A percentile compares a stretch with the other conserved stretches of the same genome.
Evolutionary conservation across 192 early-diverging fungal species (phyloP).

Genomic region (Dissophora ornata): DNA sequence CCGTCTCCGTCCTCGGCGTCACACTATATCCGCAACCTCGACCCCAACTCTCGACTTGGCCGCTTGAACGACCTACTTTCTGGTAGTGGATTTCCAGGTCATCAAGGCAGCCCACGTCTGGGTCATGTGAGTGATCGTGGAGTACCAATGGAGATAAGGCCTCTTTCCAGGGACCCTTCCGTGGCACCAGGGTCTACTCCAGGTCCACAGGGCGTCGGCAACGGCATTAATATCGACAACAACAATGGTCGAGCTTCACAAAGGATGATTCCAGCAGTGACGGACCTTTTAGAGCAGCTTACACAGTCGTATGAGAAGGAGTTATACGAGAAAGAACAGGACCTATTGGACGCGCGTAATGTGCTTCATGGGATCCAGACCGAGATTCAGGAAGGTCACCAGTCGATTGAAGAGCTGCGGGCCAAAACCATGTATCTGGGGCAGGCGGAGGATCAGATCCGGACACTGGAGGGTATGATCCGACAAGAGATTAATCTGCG

Average conservation of each 20-base stretch:
- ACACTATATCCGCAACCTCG: not conserved
- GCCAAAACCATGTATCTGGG: constrained; percentile 31
- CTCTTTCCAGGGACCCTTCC: not conserved
- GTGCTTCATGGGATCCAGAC: constrained; percentile 39
- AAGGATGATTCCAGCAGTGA: constrained; percentile 50
- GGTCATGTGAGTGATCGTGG: not conserved
- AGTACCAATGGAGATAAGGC: not conserved
- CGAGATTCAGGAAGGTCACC: constrained; percentile 48
- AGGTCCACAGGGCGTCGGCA: not conserved
- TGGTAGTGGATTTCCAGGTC: not conserved
- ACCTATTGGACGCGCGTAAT: constrained; percentile 49
- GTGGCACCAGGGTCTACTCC: no score
- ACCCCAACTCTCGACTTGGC: not conserved
- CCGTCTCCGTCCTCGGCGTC: not conserved
- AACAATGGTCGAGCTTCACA: constrained; percentile 14
- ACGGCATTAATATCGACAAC: not conserved
- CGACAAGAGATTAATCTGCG: constrained; percentile 43
- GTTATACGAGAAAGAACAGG: constrained; percentile 55
- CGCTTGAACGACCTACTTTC: not conserved
- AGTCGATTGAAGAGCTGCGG: constrained; percentile 32
- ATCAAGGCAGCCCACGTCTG: not conserved
- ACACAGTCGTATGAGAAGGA: constrained; percentile 60
- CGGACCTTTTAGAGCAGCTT: constrained; percentile 58
- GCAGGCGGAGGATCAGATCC: constrained; percentile 36
- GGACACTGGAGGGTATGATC: constrained; percentile 33